Conservation (phyloP, 106 monocot species). For the Apostasia ramifera region DNA sequence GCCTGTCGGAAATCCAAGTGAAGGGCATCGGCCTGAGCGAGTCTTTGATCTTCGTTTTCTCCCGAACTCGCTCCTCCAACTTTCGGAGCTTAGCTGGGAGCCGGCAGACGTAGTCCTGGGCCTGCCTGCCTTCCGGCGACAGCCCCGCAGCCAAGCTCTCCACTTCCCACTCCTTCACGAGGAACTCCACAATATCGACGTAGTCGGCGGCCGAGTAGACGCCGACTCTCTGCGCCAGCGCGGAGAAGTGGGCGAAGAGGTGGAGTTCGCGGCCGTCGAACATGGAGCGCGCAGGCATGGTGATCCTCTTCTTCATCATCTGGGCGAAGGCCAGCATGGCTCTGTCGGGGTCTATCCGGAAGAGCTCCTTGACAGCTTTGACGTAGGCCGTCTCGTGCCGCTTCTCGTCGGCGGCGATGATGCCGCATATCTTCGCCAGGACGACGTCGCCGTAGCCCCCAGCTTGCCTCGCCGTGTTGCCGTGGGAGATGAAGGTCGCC, state of each 20-base stretch:
- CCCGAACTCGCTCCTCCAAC: conserved; percentile 14
- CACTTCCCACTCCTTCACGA: conserved; percentile 15
- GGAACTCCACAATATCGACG: conserved; percentile 14
- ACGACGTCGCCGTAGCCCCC: conserved; percentile 6
- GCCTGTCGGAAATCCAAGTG: conserved; percentile 16
- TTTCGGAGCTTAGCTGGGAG: conserved; percentile 2
- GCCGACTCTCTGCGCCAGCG: conserved; percentile 7
- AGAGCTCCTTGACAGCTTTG: conserved; percentile 3
- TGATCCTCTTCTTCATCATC: conserved; percentile 14
- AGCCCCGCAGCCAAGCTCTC: conserved; percentile 2
- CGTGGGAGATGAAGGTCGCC: conserved; percentile 23
- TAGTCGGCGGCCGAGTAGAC: conserved; percentile 15
- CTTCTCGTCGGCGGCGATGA: conserved; percentile 17
- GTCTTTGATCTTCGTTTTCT: background rate
- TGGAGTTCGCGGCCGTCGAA: conserved; percentile 15
- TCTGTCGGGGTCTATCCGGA: conserved; percentile 6
- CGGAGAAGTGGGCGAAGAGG: conserved; percentile 14
- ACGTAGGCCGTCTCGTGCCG: conserved; percentile 16
- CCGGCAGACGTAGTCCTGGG: conserved; percentile 17
- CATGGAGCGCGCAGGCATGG: conserved; percentile 18
- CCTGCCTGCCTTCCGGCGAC: conserved; percentile 17
- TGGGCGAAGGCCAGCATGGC: conserved; percentile 2
- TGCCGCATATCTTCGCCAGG: conserved; percentile 13
- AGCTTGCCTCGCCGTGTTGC: conserved; percentile 14
- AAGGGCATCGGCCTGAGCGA: conserved; percentile 2